phyloP scores from a whole-genome alignment of 345 rosid species.

The Carallia brachiata region DNA sequence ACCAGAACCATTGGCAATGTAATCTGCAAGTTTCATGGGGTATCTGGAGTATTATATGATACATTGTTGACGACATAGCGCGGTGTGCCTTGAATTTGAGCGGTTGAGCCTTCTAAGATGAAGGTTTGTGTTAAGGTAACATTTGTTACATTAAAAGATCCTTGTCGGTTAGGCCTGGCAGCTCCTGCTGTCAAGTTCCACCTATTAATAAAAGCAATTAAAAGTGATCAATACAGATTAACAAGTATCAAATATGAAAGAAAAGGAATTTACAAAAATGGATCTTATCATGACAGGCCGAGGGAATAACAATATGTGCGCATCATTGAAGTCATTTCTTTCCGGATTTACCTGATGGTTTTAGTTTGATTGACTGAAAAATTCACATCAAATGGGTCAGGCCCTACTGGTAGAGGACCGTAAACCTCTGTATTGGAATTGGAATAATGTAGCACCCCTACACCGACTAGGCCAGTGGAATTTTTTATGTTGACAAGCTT shows the following conservation, averaged over 20 bases:
- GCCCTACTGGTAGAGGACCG: constrained; percentile 38
- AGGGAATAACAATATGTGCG: too few relatives aligned
- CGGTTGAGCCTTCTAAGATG: constrained; percentile 21
- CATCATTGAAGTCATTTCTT: neutral
- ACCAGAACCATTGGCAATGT: constrained; percentile 29
- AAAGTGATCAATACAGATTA: neutral
- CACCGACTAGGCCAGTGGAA: constrained; percentile 21
- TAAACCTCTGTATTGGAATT: constrained; percentile 20
- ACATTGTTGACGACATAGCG: constrained; percentile 50
- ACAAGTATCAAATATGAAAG: neutral
- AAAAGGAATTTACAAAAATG: too few relatives aligned
- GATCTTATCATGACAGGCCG: too few relatives aligned
- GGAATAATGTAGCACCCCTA: constrained; percentile 41
- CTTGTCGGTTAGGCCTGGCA: constrained; percentile 66
- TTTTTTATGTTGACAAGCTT: constrained; percentile 20
- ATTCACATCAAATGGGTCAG: constrained; percentile 36
- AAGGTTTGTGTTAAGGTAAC: constrained; percentile 42
- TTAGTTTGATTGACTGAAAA: constrained; percentile 44
- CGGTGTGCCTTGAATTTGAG: constrained; percentile 14
- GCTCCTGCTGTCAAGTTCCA: constrained; percentile 54
- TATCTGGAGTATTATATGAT: constrained; percentile 39
- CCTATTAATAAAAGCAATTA: constrained; percentile 21
- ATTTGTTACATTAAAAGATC: constrained; percentile 43
- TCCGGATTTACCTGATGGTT: constrained; percentile 30
- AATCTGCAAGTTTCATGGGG: constrained; percentile 60